Evolutionary conservation across 768 basidiomycete species (phyloP).

Genomic region (Suillus brevipes): DNA sequence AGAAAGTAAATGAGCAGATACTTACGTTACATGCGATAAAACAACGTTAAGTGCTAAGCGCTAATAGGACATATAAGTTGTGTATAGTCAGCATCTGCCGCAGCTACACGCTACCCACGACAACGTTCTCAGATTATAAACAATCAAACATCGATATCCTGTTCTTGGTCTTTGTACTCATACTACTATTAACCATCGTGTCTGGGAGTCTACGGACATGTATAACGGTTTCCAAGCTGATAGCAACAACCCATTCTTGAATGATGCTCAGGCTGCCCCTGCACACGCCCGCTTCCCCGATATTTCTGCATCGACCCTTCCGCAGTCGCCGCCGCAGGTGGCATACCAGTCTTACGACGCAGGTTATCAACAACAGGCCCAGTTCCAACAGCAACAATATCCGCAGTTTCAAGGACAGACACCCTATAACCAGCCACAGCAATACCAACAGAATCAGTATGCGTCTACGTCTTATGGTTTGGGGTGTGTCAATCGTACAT

Average conservation of each 20-base stretch:
- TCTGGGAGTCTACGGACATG: background rate
- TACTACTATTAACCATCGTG: background rate
- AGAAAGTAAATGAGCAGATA: background rate
- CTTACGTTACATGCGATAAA: background rate
- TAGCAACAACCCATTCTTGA: slow-evolving; percentile 69
- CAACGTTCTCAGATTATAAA: background rate
- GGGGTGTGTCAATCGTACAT: slow-evolving; percentile 21
- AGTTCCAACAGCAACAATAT: slow-evolving; percentile 32
- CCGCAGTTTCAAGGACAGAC: slow-evolving; percentile 14
- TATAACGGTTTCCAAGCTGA: slow-evolving; percentile 7
- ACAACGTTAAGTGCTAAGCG: background rate
- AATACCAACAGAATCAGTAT: slow-evolving; percentile 24
- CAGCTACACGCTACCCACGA: background rate
- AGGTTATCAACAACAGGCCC: slow-evolving; percentile 36
- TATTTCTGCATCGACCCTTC: slow-evolving; percentile 38
- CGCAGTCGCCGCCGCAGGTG: slow-evolving; percentile 36
- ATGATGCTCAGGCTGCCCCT: slow-evolving; percentile 40
- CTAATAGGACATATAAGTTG: too few relatives aligned
- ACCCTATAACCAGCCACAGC: slow-evolving; percentile 18
- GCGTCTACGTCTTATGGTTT: slow-evolving; percentile 23
- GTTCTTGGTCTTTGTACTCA: background rate
- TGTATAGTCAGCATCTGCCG: background rate
- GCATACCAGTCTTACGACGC: slow-evolving; percentile 19
- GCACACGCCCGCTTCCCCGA: slow-evolving; percentile 64
- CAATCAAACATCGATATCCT: background rate